Conservation (phyloP, 768 basidiomycete species). For the Collybia sp. region DNA sequence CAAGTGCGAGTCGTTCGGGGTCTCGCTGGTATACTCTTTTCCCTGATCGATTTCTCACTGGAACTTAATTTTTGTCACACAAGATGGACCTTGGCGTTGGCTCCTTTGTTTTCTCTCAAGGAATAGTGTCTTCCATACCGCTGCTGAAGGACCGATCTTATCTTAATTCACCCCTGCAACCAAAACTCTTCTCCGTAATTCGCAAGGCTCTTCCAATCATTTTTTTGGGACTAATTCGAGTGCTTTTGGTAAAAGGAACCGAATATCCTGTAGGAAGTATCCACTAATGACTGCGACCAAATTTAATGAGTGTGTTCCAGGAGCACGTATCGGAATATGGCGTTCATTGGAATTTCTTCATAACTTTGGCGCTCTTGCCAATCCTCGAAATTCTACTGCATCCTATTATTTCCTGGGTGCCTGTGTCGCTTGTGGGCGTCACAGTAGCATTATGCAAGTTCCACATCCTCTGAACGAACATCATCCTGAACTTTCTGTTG, state of each 20-base stretch:
- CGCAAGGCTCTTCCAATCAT: slow-evolving; percentile 66
- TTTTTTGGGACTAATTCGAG: slow-evolving; percentile 68
- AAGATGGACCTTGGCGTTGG: slow-evolving; percentile 99
- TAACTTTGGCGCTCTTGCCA: slow-evolving; percentile 83
- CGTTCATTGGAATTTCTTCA: slow-evolving; percentile 98
- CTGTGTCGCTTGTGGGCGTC: slow-evolving; percentile 61
- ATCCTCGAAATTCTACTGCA: slow-evolving; percentile 66
- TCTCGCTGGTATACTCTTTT: slow-evolving; percentile 68
- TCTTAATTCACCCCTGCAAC: slow-evolving; percentile 40
- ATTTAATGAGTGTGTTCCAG: slow-evolving; percentile 22
- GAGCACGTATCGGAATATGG: slow-evolving; percentile 98
- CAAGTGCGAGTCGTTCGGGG: slow-evolving; percentile 93
- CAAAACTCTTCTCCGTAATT: slow-evolving; percentile 46
- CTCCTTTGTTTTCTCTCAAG: slow-evolving; percentile 95
- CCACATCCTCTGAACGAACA: not conserved
- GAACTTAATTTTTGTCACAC: slow-evolving; percentile 2
- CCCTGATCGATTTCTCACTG: not conserved
- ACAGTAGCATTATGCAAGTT: slow-evolving; percentile 52
- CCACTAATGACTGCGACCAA: not conserved
- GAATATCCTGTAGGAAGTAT: slow-evolving; percentile 78
- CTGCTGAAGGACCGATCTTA: slow-evolving; percentile 60
- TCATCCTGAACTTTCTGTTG: not conserved
- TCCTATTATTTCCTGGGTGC: slow-evolving; percentile 52
- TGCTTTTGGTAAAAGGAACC: slow-evolving; percentile 84
- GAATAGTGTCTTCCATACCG: slow-evolving; percentile 84